Evolutionary conservation across 495 filamentous ascomycete genomes (phyloP).

Genomic region (Aspergillus saccharolyticus): DNA sequence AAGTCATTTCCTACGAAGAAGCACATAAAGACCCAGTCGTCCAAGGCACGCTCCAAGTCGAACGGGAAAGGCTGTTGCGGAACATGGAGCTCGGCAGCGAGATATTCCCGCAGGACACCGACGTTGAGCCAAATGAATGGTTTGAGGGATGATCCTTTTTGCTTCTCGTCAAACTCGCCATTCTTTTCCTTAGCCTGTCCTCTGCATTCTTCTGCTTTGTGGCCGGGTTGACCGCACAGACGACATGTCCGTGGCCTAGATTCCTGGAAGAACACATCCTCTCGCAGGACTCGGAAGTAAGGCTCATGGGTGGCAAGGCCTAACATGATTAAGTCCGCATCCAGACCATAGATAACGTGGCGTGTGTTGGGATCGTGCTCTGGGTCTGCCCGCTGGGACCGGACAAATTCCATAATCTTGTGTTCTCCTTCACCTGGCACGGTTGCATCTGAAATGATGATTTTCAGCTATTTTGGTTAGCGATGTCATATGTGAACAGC

Average conservation of each 20-base stretch:
- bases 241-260: constrained; percentile 73
- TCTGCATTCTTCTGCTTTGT: constrained; percentile 76
- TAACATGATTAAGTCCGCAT: constrained; percentile 98
- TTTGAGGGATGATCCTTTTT: constrained; percentile 61
- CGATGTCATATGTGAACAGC: not conserved
- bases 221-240: constrained; percentile 85
- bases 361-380: constrained; percentile 94
- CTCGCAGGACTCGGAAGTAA: constrained; percentile 92
- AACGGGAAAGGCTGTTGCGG: constrained; percentile 73
- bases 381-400: constrained; percentile 83
- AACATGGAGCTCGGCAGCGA: constrained; percentile 81
- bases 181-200: constrained; percentile 79
- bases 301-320: constrained; percentile 96
- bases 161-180: constrained; percentile 82
- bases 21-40: constrained; percentile 99
- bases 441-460: constrained; percentile 96
- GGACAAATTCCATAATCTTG: constrained; percentile 98
- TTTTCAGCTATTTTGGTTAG: constrained; percentile 60
- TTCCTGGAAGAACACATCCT: constrained; percentile 94
- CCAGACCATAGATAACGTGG: constrained; percentile 92
- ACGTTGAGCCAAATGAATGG: constrained; percentile 99
- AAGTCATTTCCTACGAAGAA: constrained; percentile 99
- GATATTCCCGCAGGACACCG: constrained; percentile 83
- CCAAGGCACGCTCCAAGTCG: constrained; percentile 91
- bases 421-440: constrained; percentile 98